Evolutionary conservation across 2,329 filamentous ascomycete genomes (phyloP), one percentile per base, ranked within the genome.

Genomic region (Chaetothyriales sp.): DNA sequence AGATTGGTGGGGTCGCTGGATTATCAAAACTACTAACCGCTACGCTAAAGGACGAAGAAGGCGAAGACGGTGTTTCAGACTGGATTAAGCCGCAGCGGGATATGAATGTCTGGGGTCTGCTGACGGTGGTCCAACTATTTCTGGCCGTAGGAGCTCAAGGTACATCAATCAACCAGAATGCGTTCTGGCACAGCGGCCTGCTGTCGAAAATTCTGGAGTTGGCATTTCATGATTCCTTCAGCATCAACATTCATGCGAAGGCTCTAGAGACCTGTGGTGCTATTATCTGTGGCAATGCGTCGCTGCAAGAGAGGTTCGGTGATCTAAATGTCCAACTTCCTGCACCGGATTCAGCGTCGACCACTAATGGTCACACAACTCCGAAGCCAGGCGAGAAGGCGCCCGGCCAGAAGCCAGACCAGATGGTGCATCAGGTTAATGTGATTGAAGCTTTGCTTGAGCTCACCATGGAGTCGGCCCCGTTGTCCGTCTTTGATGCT

Each of bases 371-470:
- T 25, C 62, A 63, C 47, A 46, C 62, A 5, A 56, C 61, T 19
- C 51, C 49, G 19, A 48, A 54, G 9, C 49, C 49, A 10, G 47
- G 40, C 18, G 55, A 53, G 40, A 54, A 56, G 28, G 45, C 50
- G 22, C 33, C 19, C 13, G 54, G 50, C 19, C 47, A 43, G 20
- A 46, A 40, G 15, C 44, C 52, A 18, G 56, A 56, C 15, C 33
- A 51, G 6, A 18, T 37, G 2, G 56, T 55, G 22, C 51, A 48
- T 15, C 49, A 54, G 10, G 56, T 58, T 33, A 95, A 94, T 67
- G 88, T 98, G 28, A 95, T 98, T 62, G 90, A 97, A 66, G 92
- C 87, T 1, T 73, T 98, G 18, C 74, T 98, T 47, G 88, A 95
- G 60, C 72, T 95, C 44, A 82, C 85, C 0, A 73, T 98, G 7